These are phyloP conservation scores for Triticum timopheevii DNA, from an alignment of 176 grass and related monocot species.

Conservation along the genomic window DNA sequence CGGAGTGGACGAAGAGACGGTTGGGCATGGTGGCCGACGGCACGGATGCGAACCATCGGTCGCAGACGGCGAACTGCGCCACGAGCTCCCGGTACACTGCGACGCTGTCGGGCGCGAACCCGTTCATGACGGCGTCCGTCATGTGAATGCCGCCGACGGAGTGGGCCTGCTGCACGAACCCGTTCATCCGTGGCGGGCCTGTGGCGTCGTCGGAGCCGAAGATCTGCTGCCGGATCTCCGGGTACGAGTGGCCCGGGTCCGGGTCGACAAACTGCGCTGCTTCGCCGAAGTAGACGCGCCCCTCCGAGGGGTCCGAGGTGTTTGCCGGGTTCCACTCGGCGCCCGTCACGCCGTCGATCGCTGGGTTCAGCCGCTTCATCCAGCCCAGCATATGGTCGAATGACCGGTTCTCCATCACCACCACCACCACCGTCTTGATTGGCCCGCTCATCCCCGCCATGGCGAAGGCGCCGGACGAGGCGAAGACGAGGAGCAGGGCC, in stretches of 20 bases:
- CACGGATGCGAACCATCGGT: conserved; percentile 92
- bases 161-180: conserved; percentile 83
- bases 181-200: conserved; percentile 50
- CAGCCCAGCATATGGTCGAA: conserved; percentile 99
- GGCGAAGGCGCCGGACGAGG: not conserved
- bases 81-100: conserved; percentile 84
- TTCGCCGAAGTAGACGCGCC: conserved; percentile 75
- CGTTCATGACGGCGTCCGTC: conserved; percentile 82
- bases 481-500: not conserved
- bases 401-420: conserved; percentile 98
- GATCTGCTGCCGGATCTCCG: conserved; percentile 92
- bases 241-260: conserved; percentile 96
- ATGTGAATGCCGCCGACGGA: conserved; percentile 64
- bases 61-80: conserved; percentile 79
- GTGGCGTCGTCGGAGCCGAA: conserved; percentile 82
- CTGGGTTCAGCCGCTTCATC: conserved; percentile 89
- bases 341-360: conserved; percentile 83
- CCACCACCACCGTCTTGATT: conserved; percentile 88
- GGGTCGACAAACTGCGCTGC: conserved; percentile 89
- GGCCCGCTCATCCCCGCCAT: not conserved
- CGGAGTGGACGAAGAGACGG: conserved; percentile 87
- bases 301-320: conserved; percentile 40
- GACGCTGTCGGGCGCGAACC: conserved; percentile 76
- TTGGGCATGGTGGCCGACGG: conserved; percentile 93
- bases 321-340: conserved; percentile 73